Percentiles rank a stretch among this genome's conserved stretches.
phyloP scores from a whole-genome alignment of 805 yeast species.

The Candida jianshihensis region DNA sequence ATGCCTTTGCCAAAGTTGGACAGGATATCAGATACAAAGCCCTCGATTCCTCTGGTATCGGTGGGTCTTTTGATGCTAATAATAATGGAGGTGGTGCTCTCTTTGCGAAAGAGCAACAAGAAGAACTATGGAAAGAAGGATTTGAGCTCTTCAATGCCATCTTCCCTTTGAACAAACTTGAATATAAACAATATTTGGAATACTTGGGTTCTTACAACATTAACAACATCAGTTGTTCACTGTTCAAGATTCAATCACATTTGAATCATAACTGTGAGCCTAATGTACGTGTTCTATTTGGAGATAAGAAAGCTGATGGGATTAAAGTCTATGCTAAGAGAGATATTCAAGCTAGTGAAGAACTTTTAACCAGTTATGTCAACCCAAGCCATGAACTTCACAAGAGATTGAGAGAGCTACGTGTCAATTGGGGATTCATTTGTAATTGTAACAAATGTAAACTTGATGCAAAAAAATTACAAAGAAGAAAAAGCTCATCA shows the following conservation, averaged over 20 bases:
- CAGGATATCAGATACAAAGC: constrained; percentile 60
- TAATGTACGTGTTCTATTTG: constrained; percentile 47
- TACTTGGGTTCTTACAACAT: constrained; percentile 70
- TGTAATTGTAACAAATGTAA: constrained; percentile 66
- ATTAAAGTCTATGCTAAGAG: constrained; percentile 54
- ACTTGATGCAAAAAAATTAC: constrained; percentile 39
- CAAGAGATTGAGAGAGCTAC: constrained; percentile 55
- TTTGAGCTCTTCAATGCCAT: constrained; percentile 41
- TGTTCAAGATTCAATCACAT: constrained; percentile 59
- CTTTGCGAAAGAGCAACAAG: constrained; percentile 49
- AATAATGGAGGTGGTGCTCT: constrained; percentile 45
- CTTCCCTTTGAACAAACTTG: constrained; percentile 32
- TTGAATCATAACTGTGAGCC: constrained; percentile 76
- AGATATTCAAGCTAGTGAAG: constrained; percentile 57
- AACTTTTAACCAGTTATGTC: constrained; percentile 62
- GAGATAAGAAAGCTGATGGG: constrained; percentile 39
- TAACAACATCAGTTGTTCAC: constrained; percentile 59
- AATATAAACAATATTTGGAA: constrained; percentile 48
- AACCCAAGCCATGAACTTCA: constrained; percentile 56
- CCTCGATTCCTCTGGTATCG: constrained; percentile 41
- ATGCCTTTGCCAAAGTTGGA: constrained; percentile 60
- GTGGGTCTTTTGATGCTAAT: constrained; percentile 34
- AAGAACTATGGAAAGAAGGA: constrained; percentile 53
- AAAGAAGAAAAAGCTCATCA: constrained; percentile 38
- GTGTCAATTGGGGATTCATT: constrained; percentile 75